Evolutionary conservation across 257 asterid species (phyloP).

Genomic region (Nyctanthes arbortristis): DNA sequence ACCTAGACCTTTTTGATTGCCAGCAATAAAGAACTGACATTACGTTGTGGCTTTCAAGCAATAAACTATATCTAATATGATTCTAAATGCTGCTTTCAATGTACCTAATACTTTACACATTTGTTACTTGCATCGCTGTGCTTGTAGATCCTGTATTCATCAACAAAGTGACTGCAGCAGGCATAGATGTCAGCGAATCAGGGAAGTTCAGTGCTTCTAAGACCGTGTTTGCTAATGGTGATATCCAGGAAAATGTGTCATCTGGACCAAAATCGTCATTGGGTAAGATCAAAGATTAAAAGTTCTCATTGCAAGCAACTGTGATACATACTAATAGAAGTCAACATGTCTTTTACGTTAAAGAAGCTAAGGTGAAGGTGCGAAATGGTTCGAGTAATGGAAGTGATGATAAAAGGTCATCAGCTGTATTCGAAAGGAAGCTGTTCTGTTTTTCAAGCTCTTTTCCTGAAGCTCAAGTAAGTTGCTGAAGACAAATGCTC

Average conservation of each 20-base stretch:
- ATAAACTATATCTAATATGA: conserved; percentile 18
- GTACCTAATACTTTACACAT: not conserved
- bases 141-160: conserved; percentile 51
- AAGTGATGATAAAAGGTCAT: conserved; percentile 36
- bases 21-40: conserved; percentile 3
- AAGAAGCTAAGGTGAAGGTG: conserved; percentile 41
- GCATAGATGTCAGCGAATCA: conserved; percentile 36
- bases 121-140: conserved; percentile 14
- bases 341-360: conserved; percentile 32
- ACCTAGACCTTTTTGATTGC: not conserved
- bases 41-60: conserved; percentile 20
- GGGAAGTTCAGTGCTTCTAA: conserved; percentile 49
- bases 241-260: conserved; percentile 29
- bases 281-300: conserved; percentile 39
- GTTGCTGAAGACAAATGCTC: too few species aligned
- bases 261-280: conserved; percentile 36
- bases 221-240: conserved; percentile 29
- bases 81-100: conserved; percentile 22
- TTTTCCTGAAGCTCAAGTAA: conserved; percentile 85
- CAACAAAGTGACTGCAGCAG: conserved; percentile 40
- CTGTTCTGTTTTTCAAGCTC: conserved; percentile 70
- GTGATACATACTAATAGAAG: conserved; percentile 22
- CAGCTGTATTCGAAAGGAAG: conserved; percentile 65
- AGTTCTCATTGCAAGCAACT: conserved; percentile 22
- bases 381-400: conserved; percentile 43